Conservation (phyloP, 495 filamentous ascomycete genomes). For the Annulohypoxylon moriforme region DNA sequence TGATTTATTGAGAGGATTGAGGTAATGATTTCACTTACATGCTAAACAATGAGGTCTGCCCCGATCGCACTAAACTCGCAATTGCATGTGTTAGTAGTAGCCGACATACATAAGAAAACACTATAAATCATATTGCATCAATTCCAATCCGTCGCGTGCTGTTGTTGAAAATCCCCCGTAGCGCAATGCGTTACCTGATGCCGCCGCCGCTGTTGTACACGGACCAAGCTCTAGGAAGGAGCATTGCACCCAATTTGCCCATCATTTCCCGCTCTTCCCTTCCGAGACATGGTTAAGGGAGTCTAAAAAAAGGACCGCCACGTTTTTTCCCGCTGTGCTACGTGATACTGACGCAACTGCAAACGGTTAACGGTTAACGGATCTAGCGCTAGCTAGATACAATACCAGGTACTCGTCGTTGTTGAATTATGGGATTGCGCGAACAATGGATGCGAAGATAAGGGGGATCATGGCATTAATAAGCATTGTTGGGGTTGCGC, state of each 20-base stretch:
- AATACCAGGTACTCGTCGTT: conserved; percentile 5
- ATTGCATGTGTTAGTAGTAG: conserved; percentile 33
- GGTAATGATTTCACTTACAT: conserved; percentile 57
- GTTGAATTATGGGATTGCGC: conserved; percentile 8
- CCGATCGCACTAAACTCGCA: conserved; percentile 62
- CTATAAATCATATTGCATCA: not conserved
- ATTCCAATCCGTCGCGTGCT: conserved; percentile 14
- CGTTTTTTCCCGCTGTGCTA: conserved; percentile 53
- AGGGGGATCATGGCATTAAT: not conserved
- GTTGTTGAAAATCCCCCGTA: conserved; percentile 2
- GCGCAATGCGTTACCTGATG: not conserved
- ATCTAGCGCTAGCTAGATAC: conserved; percentile 33
- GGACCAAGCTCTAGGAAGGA: not conserved
- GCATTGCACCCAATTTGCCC: not conserved
- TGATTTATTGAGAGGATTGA: not conserved
- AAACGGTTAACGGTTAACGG: conserved; percentile 17
- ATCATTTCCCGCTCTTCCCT: conserved; percentile 4
- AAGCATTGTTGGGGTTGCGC: not conserved
- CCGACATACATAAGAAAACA: conserved; percentile 6
- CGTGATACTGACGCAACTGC: conserved; percentile 45
- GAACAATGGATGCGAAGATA: not conserved
- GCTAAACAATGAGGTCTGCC: conserved; percentile 73
- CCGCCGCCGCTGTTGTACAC: not conserved
- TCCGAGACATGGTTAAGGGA: conserved; percentile 4
- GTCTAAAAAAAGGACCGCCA: conserved; percentile 1